phyloP scores from a whole-genome alignment of 2,329 filamentous ascomycete genomes.

The Diplodia corticola region DNA sequence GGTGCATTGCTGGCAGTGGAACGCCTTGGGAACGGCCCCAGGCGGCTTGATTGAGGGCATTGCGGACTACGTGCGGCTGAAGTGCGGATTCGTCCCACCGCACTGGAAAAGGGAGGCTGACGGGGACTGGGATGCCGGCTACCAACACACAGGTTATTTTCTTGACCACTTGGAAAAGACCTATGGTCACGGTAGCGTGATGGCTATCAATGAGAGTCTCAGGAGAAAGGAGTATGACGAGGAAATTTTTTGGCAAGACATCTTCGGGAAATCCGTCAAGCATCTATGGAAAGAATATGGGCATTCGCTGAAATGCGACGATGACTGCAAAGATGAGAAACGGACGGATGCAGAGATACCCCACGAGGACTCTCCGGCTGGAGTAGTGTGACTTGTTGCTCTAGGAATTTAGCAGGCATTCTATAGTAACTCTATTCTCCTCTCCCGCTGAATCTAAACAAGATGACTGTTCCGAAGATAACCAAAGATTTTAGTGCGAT shows the following conservation, averaged over 20 bases:
- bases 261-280: constrained; percentile 66
- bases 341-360: not conserved
- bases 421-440: not conserved
- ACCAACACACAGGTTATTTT: constrained; percentile 90
- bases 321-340: constrained; percentile 3
- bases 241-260: constrained; percentile 62
- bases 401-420: not conserved
- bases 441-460: not conserved
- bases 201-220: constrained; percentile 67
- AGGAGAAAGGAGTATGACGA: constrained; percentile 48
- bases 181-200: constrained; percentile 53
- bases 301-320: constrained; percentile 40
- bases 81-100: constrained; percentile 69
- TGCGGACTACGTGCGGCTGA: constrained; percentile 87
- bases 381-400: not conserved
- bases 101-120: constrained; percentile 70
- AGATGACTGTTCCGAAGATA: not conserved
- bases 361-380: not conserved
- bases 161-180: constrained; percentile 77
- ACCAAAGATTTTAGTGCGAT: not conserved
- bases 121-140: constrained; percentile 81
- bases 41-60: constrained; percentile 86
- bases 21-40: constrained; percentile 56
- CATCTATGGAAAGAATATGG: constrained; percentile 76
- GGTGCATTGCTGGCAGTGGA: constrained; percentile 91